These are phyloP conservation scores for Beauveria pseudobassiana DNA, from an alignment of 2,329 filamentous ascomycete genomes.

Conservation along the genomic window DNA sequence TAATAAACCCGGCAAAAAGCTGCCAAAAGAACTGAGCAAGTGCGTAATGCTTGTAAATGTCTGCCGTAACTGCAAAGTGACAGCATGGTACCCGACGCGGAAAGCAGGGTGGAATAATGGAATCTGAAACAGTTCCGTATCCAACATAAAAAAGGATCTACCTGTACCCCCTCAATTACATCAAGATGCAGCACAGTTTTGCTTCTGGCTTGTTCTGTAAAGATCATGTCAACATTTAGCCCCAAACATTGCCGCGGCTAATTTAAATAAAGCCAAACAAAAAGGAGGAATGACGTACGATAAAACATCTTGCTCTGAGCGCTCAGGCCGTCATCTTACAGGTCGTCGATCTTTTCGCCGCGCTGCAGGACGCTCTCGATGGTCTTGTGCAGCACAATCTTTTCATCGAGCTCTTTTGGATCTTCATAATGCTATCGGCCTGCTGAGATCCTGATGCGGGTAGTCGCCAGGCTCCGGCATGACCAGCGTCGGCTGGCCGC, in stretches of 20 bases:
- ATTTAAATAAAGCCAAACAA: too few relatives aligned
- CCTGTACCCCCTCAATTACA: constrained; percentile 36
- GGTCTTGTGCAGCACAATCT: constrained; percentile 94
- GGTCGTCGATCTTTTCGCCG: constrained; percentile 91
- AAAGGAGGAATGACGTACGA: constrained; percentile 41
- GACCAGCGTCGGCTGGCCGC: constrained; percentile 43
- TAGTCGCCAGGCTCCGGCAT: constrained; percentile 78
- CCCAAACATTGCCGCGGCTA: background rate
- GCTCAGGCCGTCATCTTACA: constrained; percentile 86
- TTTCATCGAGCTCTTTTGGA: constrained; percentile 93
- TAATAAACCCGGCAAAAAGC: background rate
- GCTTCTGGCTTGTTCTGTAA: constrained; percentile 60
- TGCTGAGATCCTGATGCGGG: constrained; percentile 72
- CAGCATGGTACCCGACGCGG: background rate
- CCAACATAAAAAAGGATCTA: constrained; percentile 23
- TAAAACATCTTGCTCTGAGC: constrained; percentile 98
- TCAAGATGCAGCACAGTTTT: constrained; percentile 68
- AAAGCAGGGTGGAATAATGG: background rate
- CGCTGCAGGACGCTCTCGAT: constrained; percentile 81
- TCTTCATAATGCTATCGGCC: constrained; percentile 89
- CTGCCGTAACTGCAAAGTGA: background rate
- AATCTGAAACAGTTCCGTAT: constrained; percentile 7
- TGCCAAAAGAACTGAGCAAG: background rate
- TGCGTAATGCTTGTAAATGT: background rate
- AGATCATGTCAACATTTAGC: constrained; percentile 9